A percentile compares a stretch with the other conserved stretches of the same genome.
Conservation (phyloP, 805 yeast genomes). For the Saturnispora saitoi region DNA sequence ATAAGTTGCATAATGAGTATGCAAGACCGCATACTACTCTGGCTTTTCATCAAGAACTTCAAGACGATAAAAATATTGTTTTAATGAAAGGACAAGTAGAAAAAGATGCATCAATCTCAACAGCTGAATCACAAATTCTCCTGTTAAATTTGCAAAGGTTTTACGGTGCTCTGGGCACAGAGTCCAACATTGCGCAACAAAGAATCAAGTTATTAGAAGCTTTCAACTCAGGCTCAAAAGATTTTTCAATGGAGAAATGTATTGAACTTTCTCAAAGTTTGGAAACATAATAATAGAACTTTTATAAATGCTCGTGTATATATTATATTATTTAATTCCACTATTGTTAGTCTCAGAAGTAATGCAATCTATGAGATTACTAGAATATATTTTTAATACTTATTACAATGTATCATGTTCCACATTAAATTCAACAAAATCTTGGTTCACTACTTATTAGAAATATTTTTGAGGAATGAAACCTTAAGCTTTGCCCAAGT, state of each 20-base stretch:
- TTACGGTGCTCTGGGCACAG: slow-evolving; percentile 57
- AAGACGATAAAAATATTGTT: slow-evolving; percentile 49
- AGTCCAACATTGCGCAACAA: slow-evolving; percentile 34
- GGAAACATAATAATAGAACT: slow-evolving; percentile 32
- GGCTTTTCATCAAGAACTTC: slow-evolving; percentile 75
- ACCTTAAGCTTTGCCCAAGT: no score
- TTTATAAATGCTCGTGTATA: not conserved
- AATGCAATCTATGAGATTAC: no score
- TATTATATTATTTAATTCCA: not conserved
- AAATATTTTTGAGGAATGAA: no score
- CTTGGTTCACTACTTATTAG: no score
- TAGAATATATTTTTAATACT: no score
- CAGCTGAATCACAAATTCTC: slow-evolving; percentile 72
- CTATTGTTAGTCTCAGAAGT: no score
- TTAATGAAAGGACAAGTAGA: slow-evolving; percentile 85
- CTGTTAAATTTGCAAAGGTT: slow-evolving; percentile 72
- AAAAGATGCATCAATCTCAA: slow-evolving; percentile 52
- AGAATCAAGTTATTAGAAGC: slow-evolving; percentile 51
- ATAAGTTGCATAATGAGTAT: slow-evolving; percentile 79
- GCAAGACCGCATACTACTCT: slow-evolving; percentile 94
- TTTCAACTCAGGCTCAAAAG: slow-evolving; percentile 60
- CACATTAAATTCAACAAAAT: no score
- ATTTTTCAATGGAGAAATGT: slow-evolving; percentile 60
- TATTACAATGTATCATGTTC: no score
- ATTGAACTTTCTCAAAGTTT: slow-evolving; percentile 67